Conservation (phyloP, 176 grass and related monocot species). For the Carex pumila region DNA sequence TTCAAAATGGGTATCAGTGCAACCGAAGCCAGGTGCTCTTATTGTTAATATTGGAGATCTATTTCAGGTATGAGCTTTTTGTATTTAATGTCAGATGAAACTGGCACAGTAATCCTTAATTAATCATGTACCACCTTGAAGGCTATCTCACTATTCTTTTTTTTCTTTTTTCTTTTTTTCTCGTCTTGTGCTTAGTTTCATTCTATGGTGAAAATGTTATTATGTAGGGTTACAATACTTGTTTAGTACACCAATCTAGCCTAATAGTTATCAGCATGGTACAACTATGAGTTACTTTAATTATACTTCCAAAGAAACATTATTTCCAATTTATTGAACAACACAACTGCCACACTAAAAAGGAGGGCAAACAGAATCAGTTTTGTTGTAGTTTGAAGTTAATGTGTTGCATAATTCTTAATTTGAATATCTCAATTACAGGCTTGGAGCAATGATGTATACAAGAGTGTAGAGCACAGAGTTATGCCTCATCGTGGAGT, state of each 20-base stretch:
- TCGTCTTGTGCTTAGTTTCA: not conserved
- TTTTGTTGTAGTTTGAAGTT: not conserved
- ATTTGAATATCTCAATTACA: slow-evolving; percentile 16
- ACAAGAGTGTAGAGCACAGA: slow-evolving; percentile 89
- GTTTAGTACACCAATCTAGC: not conserved
- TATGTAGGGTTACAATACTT: not conserved
- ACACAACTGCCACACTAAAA: not conserved
- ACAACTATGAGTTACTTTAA: not conserved
- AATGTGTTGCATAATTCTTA: not conserved
- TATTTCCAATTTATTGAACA: not conserved
- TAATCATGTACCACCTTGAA: not conserved
- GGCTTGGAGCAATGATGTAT: slow-evolving; percentile 94
- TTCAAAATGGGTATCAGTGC: slow-evolving; percentile 58
- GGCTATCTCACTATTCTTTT: not conserved
- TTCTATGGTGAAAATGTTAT: not conserved
- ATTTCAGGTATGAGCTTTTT: slow-evolving; percentile 50
- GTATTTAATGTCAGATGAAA: not conserved
- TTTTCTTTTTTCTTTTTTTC: not conserved
- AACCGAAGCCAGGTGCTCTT: slow-evolving; percentile 61
- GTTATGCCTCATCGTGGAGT: slow-evolving; percentile 41
- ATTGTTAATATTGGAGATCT: slow-evolving; percentile 92
- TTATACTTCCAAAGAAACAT: not conserved
- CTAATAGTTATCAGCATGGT: not conserved
- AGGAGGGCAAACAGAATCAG: not conserved
- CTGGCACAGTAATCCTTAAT: not conserved